phyloP scores from a whole-genome alignment of 2,329 filamentous ascomycete species.

The Trichophyton rubrum region DNA sequence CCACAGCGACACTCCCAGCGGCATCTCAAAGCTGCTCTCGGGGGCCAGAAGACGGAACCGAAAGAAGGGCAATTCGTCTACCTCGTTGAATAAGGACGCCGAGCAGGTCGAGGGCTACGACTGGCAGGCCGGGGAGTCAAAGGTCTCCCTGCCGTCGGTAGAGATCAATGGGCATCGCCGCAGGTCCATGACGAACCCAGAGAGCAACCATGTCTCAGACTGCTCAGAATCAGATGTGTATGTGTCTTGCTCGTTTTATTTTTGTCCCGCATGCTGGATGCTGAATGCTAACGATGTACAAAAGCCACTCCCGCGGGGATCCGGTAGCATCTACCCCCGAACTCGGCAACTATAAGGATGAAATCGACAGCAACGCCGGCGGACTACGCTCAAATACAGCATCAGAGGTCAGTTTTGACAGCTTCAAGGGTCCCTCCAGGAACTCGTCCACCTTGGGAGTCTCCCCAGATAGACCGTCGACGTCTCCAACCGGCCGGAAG shows the following conservation, averaged over 20 bases:
- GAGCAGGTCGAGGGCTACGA: constrained; percentile 5
- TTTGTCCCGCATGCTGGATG: background rate
- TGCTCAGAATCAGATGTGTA: constrained; percentile 40
- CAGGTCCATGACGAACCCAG: constrained; percentile 13
- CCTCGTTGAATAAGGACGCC: background rate
- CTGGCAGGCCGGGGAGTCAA: constrained; percentile 6
- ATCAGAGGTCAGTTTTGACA: background rate
- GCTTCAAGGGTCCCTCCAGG: background rate
- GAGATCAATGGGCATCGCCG: constrained; percentile 22
- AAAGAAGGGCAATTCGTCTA: constrained; percentile 26
- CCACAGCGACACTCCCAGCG: constrained; percentile 28
- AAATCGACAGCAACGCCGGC: background rate
- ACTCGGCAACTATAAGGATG: background rate
- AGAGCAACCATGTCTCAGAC: constrained; percentile 36
- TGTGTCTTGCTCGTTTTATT: constrained; percentile 11
- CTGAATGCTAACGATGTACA: background rate
- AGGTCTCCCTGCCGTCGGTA: constrained; percentile 6
- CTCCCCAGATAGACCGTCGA: background rate
- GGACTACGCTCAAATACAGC: background rate
- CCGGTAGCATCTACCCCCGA: background rate
- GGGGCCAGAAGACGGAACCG: constrained; percentile 28
- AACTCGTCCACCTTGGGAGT: constrained; percentile 2
- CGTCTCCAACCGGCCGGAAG: constrained; percentile 55
- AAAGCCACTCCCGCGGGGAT: background rate
- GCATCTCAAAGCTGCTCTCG: constrained; percentile 42